Conservation (phyloP, 2,329 filamentous ascomycete genomes). For the Daldinia sp. region DNA sequence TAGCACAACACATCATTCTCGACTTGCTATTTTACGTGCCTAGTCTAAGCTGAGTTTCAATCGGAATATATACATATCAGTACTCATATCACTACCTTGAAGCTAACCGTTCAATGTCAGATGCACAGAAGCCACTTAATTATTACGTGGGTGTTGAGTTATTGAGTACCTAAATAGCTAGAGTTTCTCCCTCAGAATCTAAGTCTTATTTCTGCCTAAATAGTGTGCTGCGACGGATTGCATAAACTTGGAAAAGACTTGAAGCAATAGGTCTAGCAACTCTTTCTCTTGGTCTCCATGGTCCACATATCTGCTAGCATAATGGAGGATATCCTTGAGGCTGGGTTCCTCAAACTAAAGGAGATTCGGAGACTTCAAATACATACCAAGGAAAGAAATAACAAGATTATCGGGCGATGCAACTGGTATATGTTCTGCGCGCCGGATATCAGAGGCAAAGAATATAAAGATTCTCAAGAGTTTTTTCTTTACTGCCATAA, state of each 20-base stretch:
- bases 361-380: constrained; percentile 9
- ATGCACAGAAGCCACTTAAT: neutral
- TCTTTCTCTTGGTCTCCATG: neutral
- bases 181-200: neutral
- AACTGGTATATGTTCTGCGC: constrained; percentile 39
- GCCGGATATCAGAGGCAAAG: constrained; percentile 7
- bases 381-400: constrained; percentile 1
- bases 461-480: neutral
- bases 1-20: neutral
- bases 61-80: neutral
- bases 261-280: neutral
- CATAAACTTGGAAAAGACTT: neutral
- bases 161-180: neutral
- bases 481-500: constrained; percentile 10
- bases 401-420: constrained; percentile 24
- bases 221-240: neutral
- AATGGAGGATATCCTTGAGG: constrained; percentile 15
- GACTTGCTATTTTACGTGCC: neutral
- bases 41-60: neutral
- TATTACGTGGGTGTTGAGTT: neutral
- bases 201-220: neutral
- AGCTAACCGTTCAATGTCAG: neutral
- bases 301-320: neutral
- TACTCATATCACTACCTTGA: neutral
- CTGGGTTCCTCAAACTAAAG: constrained; percentile 16